phyloP scores from a whole-genome alignment of 2,329 filamentous ascomycete genomes.

The Pseudogymnoascus sp. region DNA sequence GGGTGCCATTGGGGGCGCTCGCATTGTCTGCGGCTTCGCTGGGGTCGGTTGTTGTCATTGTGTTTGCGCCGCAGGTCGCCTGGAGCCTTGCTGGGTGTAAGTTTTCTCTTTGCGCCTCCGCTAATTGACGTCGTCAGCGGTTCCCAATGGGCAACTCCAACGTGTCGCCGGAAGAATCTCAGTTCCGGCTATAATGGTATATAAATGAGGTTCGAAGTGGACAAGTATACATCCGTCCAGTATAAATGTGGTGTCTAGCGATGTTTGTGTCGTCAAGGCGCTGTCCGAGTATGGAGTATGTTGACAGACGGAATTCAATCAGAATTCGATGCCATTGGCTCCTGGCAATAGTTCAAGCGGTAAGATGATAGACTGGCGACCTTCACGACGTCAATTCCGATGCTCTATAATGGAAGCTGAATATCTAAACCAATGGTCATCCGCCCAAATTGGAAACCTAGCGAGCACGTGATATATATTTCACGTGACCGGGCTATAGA shows the following conservation, averaged over 20 bases:
- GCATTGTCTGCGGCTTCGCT: neutral
- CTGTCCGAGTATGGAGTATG: neutral
- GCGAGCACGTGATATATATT: neutral
- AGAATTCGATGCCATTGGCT: neutral
- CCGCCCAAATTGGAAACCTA: conserved; percentile 3
- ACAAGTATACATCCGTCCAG: neutral
- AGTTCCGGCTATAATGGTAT: neutral
- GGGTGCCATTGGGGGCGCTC: neutral
- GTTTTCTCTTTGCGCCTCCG: conserved; percentile 2
- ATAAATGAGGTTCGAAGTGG: neutral
- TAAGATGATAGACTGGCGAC: conserved; percentile 3
- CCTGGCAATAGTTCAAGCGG: neutral
- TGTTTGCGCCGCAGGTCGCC: neutral
- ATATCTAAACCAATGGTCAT: neutral
- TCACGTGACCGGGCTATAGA: neutral
- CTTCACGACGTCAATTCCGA: neutral
- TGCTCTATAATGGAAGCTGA: neutral
- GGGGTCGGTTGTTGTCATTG: neutral
- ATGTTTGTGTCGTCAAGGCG: neutral
- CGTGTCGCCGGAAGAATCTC: neutral
- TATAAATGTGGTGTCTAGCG: neutral
- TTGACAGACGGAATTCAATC: neutral
- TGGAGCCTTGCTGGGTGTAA: neutral
- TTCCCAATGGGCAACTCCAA: neutral
- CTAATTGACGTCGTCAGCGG: neutral